Base-by-base conservation (phyloP, 257 asterid genomes). In the Lavandula angustifolia region DNA sequence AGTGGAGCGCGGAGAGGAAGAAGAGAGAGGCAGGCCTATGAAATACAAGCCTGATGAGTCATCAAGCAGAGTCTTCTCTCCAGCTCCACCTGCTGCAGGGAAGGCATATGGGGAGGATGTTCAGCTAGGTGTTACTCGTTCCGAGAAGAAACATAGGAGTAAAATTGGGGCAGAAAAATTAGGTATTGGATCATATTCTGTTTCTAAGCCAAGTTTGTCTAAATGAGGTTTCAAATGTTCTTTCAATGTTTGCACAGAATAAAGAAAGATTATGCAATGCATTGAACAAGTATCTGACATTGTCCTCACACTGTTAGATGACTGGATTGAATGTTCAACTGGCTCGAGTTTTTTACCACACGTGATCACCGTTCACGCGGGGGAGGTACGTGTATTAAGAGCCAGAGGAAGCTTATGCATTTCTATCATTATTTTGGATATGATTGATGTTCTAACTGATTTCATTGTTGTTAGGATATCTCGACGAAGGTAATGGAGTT, bases 11-110 rank as follows among this genome's bases (percentile, higher is more conserved):
- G 7, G 95, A 84, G 77, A 88, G 73, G 90, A 91, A 91, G 85
- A 91, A 84, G 83, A 88, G 83, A 88, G 95, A 61, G 98, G 98
- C 34, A 65, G 98, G n/a, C 98, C 98, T 6, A 84, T 96, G 84
- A 91, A 88, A 79, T 88, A 91, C 67, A 82, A 67, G 18, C 80
- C 95, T 4, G 96, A 82, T 61, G 89, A 83, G 32, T 35, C 86
- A 49, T 62, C 76, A 2, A 33, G 68, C 32, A 13, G 77, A 73
- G 61, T 75, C 49, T 75, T 83, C 67, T 76, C 90, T 3, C 71
- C 89, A 3, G 75, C 81, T 67, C 75, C 78, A 38, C 85, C 86
- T 1, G 68, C 76, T 18, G 47, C 82, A 1, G 81, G 85, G 44
- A 73, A 62, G 78, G 69, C 70, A 62, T 76, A 70, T 52, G 73